A percentile compares a stretch with the other conserved stretches of the same genome.
Evolutionary conservation across 495 filamentous ascomycete species (phyloP).

Genomic region (Choiromyces venosus): DNA sequence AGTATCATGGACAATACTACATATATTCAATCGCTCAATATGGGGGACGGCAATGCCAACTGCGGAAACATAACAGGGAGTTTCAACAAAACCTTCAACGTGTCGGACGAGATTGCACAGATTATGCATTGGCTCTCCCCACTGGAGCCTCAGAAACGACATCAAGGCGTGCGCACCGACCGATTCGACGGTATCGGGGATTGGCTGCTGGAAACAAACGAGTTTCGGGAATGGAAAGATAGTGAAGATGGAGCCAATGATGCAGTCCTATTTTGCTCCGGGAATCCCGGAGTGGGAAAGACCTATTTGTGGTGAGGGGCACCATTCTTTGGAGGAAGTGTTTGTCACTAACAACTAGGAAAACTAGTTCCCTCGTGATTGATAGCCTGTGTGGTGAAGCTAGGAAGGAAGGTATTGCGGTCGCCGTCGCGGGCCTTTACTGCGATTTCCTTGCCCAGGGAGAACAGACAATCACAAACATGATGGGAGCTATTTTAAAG

Average conservation of each 20-base stretch:
- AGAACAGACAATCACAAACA: background rate
- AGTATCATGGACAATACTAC: too few relatives aligned
- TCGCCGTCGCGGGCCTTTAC: background rate
- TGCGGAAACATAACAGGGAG: too few relatives aligned
- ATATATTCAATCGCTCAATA: too few relatives aligned
- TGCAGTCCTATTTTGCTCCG: background rate
- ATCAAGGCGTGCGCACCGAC: background rate
- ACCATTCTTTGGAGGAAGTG: background rate
- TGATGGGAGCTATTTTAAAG: background rate
- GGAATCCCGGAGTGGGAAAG: background rate
- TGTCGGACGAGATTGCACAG: too few relatives aligned
- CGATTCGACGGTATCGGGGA: background rate
- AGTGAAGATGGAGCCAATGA: background rate
- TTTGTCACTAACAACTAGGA: background rate
- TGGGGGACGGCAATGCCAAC: too few relatives aligned
- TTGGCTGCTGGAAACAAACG: background rate
- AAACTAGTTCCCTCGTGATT: background rate
- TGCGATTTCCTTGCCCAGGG: background rate
- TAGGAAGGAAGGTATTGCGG: background rate
- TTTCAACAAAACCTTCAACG: too few relatives aligned
- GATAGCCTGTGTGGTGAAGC: background rate
- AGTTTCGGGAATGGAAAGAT: background rate
- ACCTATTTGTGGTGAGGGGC: background rate
- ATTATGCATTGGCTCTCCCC: background rate
- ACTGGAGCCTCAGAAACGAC: background rate